A percentile compares a stretch with the other conserved stretches of the same genome.
phyloP scores from a whole-genome alignment of 805 yeast species.

The Yarrowia hollandica region DNA sequence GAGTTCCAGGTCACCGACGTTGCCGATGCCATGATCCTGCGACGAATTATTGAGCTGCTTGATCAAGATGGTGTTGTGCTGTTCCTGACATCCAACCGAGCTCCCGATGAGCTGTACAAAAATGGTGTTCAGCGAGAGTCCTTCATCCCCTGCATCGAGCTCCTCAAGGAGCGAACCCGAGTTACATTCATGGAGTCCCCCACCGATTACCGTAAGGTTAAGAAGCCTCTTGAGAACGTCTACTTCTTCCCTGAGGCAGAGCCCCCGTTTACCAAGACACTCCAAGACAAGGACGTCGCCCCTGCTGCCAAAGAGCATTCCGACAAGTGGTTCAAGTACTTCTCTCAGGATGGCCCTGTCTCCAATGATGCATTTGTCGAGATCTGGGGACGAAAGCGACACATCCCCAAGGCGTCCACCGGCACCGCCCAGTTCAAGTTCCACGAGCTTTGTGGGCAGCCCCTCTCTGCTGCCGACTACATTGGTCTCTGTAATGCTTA shows the following conservation, averaged over 20 bases:
- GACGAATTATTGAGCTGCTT: conserved; percentile 69
- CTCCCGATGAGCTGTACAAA: conserved; percentile 88
- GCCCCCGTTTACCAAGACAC: conserved; percentile 55
- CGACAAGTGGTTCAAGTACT: conserved; percentile 75
- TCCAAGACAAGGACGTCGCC: conserved; percentile 47
- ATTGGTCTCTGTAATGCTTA: conserved; percentile 75
- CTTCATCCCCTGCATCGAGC: conserved; percentile 87
- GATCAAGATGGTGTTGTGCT: conserved; percentile 75
- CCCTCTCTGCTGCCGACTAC: conserved; percentile 93
- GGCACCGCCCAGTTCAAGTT: conserved; percentile 89
- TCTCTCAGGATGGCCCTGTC: conserved; percentile 58
- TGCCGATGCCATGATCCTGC: conserved; percentile 94
- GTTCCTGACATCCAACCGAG: conserved; percentile 92
- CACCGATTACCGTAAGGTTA: conserved; percentile 88
- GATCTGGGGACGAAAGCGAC: conserved; percentile 87
- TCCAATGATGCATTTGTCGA: conserved; percentile 44
- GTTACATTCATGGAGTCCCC: conserved; percentile 86
- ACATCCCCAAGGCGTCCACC: conserved; percentile 74
- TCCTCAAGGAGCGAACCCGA: conserved; percentile 68
- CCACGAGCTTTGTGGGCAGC: conserved; percentile 79
- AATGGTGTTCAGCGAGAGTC: conserved; percentile 93
- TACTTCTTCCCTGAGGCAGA: conserved; percentile 59
- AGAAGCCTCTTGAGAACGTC: conserved; percentile 77
- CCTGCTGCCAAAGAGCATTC: conserved; percentile 61
- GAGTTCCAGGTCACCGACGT: conserved; percentile 98